Evolutionary conservation across 2,329 filamentous ascomycete genomes (phyloP), one percentile per base, ranked within the genome.

Genomic region (Phoma herbarum): DNA sequence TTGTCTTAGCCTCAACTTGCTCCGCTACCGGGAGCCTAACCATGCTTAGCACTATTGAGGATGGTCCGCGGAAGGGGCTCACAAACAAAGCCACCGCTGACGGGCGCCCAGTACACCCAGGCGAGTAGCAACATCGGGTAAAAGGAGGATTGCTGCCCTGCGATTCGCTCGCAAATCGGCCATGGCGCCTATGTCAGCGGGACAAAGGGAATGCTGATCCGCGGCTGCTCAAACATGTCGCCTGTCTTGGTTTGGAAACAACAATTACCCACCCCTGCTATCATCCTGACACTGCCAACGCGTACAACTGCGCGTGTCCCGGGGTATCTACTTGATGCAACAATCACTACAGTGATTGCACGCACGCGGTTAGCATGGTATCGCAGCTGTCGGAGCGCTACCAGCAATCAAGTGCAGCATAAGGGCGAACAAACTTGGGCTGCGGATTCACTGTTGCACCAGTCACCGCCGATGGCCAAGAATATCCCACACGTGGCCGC

Each of bases 101-200:
- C 67, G 55, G 54, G 46, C 44, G 62, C 61, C 61, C 60, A 65
- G 59, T 49, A 43, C 42, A 20, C 33, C 23, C 33, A 42, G 25
- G 52, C 35, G 37, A 47, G 57, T 52, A 43, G 39, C 45, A 29
- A 28, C 42, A 48, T 68, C 73, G 73, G 72, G 57, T 75, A 73
- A 75, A 76, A 55, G 73, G 73, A 75, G 60, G 49, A 54, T 50
- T 54, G 51, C 42, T 39, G 37, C 33, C 18, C 51, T 64, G 59
- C 64, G 33, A 75, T 72, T 75, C 67, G 71, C 62, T 59, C 58
- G 62, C 55, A 63, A 54, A 58, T 52, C 51, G 59, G 50, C 53
- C 60, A 53, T 54, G 49, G 52, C 59, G 52, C 46, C 44, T 60
- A 48, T 45, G 56, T 22, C 28, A 53, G 47, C 61, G 63, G 67